These are phyloP conservation scores for Lasiosphaeria miniovina DNA, from an alignment of 495 filamentous ascomycete species.

Conservation along the genomic window DNA sequence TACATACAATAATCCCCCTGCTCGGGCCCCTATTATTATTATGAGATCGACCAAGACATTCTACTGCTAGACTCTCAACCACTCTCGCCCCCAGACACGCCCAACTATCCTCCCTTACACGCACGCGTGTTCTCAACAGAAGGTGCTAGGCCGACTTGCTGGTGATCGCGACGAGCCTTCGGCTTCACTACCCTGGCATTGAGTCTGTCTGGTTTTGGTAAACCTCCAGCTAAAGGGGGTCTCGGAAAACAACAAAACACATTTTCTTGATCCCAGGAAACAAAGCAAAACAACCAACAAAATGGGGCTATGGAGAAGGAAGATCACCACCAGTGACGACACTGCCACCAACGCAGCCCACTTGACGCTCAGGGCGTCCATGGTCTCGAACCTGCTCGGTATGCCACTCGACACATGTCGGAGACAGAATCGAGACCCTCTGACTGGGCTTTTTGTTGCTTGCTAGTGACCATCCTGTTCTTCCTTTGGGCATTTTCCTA, in stretches of 20 bases:
- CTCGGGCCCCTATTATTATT: too few species aligned
- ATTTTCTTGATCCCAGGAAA: neutral
- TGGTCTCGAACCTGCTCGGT: constrained; percentile 47
- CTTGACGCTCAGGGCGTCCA: constrained; percentile 52
- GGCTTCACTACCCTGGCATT: too few species aligned
- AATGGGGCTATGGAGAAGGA: constrained; percentile 18
- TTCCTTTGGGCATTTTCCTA: constrained; percentile 87
- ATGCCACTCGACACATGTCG: neutral
- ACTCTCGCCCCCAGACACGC: too few species aligned
- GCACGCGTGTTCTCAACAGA: too few species aligned
- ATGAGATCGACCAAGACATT: too few species aligned
- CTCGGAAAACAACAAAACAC: neutral
- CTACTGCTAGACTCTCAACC: too few species aligned
- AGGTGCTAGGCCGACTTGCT: too few species aligned
- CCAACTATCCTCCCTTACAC: too few species aligned
- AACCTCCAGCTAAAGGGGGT: neutral
- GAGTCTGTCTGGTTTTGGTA: too few species aligned
- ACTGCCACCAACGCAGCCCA: constrained; percentile 48
- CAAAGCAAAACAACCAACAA: neutral
- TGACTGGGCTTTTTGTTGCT: constrained; percentile 23
- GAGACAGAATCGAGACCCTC: neutral
- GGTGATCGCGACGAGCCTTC: too few species aligned
- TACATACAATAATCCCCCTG: too few species aligned
- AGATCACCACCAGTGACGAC: constrained; percentile 34
- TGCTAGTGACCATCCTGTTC: constrained; percentile 68